Evolutionary conservation across 2,329 filamentous ascomycete genomes (phyloP).

Genomic region (Alternaria arbusti): DNA sequence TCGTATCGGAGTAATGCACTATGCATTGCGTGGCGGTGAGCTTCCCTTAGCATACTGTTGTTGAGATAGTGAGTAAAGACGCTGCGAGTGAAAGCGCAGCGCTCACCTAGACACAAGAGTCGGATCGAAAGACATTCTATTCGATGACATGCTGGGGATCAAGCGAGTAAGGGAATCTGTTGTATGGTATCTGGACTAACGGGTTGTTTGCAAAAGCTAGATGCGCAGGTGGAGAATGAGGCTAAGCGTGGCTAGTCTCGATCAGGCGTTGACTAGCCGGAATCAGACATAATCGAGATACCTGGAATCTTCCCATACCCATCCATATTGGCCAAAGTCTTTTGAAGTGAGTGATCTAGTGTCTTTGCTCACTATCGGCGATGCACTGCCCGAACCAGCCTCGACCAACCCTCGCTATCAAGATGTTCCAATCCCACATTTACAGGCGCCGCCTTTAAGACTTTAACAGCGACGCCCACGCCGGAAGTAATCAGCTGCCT

Average conservation of each 20-base stretch:
- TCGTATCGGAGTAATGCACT: not conserved
- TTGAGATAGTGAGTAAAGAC: not conserved
- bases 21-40: not conserved
- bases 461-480: not conserved
- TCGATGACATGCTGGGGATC: not conserved
- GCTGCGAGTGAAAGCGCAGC: not conserved
- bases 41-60: not conserved
- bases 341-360: not conserved
- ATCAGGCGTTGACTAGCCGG: not conserved
- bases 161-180: not conserved
- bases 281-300: not conserved
- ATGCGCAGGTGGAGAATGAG: not conserved
- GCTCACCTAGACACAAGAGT: not conserved
- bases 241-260: not conserved
- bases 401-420: not conserved
- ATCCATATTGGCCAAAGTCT: not conserved
- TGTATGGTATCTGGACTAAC: not conserved
- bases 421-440: not conserved
- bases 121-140: not conserved
- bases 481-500: not conserved
- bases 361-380: not conserved
- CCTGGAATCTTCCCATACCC: not conserved
- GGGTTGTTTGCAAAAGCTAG: not conserved
- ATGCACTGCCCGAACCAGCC: not conserved
- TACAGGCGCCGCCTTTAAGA: not conserved